Evolutionary conservation across 2,329 filamentous ascomycete species (phyloP).

Genomic region (Cercospora berteroae): DNA sequence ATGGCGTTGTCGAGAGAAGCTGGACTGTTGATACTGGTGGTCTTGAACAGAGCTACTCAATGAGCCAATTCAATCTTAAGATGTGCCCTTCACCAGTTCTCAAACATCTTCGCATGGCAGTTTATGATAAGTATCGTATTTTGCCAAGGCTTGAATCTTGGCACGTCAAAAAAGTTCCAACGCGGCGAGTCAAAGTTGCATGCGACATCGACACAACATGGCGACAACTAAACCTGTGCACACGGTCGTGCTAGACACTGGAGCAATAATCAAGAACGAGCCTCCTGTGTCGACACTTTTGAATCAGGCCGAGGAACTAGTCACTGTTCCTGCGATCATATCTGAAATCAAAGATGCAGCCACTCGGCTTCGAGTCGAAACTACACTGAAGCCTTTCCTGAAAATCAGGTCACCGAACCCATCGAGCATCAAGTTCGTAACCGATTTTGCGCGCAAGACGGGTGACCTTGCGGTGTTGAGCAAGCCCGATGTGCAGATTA

Average conservation of each 20-base stretch:
- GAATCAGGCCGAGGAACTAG: conserved; percentile 69
- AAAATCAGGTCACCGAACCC: conserved; percentile 71
- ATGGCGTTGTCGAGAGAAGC: background rate
- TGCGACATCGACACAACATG: conserved; percentile 25
- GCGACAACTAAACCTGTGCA: conserved; percentile 65
- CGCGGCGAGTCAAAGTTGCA: conserved; percentile 1
- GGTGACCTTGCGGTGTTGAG: conserved; percentile 88
- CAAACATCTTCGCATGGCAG: background rate
- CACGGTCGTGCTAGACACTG: conserved; percentile 83
- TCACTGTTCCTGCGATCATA: conserved; percentile 82
- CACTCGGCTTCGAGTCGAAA: conserved; percentile 78
- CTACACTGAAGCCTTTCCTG: conserved; percentile 79
- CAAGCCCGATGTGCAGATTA: conserved; percentile 80
- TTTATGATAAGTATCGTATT: background rate
- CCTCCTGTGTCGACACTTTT: conserved; percentile 80
- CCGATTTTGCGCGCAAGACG: conserved; percentile 82
- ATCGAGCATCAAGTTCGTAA: conserved; percentile 74
- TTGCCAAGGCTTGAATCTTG: background rate
- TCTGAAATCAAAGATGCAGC: conserved; percentile 82
- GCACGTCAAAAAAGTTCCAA: background rate
- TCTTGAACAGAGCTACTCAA: background rate
- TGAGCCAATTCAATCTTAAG: background rate
- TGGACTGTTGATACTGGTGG: background rate
- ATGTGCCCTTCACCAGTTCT: background rate
- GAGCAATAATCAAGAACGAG: conserved; percentile 90